Conservation (phyloP, 169 alveolate species). For the Plasmodium ovale region DNA sequence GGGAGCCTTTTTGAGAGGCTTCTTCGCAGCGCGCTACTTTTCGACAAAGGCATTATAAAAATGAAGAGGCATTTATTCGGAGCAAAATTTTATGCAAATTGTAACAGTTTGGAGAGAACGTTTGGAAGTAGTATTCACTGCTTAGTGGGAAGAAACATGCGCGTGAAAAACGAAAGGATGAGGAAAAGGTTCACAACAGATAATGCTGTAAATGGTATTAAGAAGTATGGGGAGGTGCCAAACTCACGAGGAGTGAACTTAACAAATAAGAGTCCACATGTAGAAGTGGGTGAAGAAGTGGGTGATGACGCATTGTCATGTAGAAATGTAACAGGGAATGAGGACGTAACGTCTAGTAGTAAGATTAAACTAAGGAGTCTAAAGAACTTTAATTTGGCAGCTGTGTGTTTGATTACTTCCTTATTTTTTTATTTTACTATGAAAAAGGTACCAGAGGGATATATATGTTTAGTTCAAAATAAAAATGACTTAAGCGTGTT, state of each 20-base stretch:
- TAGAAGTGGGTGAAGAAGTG: not conserved
- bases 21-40: too few relatives aligned
- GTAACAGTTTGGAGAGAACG: not conserved
- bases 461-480: constrained; percentile 57
- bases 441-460: constrained; percentile 64
- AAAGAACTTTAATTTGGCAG: constrained; percentile 15
- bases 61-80: constrained; percentile 18
- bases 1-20: too few relatives aligned
- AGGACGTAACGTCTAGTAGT: not conserved
- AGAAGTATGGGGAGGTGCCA: not conserved
- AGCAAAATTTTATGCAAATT: not conserved
- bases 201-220: not conserved
- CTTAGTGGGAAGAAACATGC: constrained; percentile 4
- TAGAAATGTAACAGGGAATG: not conserved
- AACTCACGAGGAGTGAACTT: not conserved
- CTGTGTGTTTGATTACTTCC: constrained; percentile 9
- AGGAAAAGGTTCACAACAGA: too few relatives aligned
- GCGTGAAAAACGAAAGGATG: too few relatives aligned
- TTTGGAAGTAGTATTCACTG: not conserved
- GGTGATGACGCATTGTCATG: not conserved
- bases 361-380: constrained; percentile 19
- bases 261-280: not conserved
- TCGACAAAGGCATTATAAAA: too few relatives aligned
- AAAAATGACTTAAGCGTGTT: constrained; percentile 22
- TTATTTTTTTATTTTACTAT: constrained; percentile 52